phyloP scores from a whole-genome alignment of 768 basidiomycete genomes.

The Macrocybe gigantea region DNA sequence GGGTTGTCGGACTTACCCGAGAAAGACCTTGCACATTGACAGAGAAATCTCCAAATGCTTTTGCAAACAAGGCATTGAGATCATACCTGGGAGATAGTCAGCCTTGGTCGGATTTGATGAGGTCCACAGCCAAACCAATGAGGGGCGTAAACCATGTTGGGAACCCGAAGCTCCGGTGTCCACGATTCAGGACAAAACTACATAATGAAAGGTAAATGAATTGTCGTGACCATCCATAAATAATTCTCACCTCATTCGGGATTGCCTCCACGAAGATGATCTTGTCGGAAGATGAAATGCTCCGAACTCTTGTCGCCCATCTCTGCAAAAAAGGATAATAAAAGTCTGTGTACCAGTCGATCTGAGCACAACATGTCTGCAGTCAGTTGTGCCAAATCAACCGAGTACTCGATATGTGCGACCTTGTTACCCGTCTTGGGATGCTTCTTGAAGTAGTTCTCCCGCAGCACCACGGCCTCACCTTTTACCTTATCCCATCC shows the following conservation, averaged over 20 bases:
- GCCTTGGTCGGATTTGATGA: neutral
- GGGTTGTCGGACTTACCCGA: constrained; percentile 41
- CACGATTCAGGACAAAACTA: constrained; percentile 80
- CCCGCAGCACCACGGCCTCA: constrained; percentile 69
- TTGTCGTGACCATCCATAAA: neutral
- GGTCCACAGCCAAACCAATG: constrained; percentile 23
- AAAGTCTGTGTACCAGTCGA: constrained; percentile 85
- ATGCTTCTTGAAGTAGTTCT: constrained; percentile 78
- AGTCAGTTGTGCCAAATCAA: neutral
- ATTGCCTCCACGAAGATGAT: constrained; percentile 79
- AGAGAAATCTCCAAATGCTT: constrained; percentile 78
- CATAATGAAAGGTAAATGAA: neutral
- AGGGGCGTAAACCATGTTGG: constrained; percentile 31
- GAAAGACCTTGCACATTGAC: constrained; percentile 94
- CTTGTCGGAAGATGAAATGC: constrained; percentile 42
- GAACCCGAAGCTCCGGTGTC: constrained; percentile 57
- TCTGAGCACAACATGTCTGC: constrained; percentile 25
- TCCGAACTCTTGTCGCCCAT: constrained; percentile 61
- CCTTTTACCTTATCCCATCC: constrained; percentile 67
- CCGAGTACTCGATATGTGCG: neutral
- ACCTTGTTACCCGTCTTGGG: constrained; percentile 62
- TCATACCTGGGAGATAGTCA: constrained; percentile 65
- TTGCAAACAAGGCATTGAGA: constrained; percentile 79
- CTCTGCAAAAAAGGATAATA: constrained; percentile 72
- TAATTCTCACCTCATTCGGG: constrained; percentile 75